These are phyloP conservation scores for Clonostachys rosea DNA, from an alignment of 2,329 filamentous ascomycete species.

Conservation along the genomic window DNA sequence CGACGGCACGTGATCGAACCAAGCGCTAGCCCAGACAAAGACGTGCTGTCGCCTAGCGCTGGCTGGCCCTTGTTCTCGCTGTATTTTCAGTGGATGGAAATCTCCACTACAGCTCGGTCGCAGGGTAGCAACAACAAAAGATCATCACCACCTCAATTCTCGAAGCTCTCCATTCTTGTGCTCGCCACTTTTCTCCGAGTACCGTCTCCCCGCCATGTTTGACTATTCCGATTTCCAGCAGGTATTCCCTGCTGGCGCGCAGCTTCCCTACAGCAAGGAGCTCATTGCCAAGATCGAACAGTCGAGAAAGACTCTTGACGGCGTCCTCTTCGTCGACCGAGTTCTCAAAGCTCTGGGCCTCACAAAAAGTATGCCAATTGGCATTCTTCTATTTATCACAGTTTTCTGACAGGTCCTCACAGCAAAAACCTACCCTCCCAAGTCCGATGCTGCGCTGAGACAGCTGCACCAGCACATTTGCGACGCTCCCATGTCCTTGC, in stretches of 20 bases:
- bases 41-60: no score
- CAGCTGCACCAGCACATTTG: conserved; percentile 68
- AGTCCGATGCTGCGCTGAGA: conserved; percentile 61
- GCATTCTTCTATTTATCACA: not conserved
- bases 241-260: conserved; percentile 59
- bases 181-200: not conserved
- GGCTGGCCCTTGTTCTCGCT: no score
- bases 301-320: conserved; percentile 63
- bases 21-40: no score
- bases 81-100: no score
- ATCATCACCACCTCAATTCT: no score
- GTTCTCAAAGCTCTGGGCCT: conserved; percentile 68
- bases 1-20: no score
- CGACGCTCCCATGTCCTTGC: conserved; percentile 56
- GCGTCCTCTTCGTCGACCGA: conserved; percentile 74
- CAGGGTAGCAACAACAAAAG: no score
- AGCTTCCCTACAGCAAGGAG: conserved; percentile 58
- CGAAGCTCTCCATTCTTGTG: conserved; percentile 7
- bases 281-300: conserved; percentile 58
- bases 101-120: no score
- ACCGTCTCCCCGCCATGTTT: conserved; percentile 38
- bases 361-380: conserved; percentile 49
- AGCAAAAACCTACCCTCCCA: conserved; percentile 70
- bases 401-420: conserved; percentile 10
- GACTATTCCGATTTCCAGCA: conserved; percentile 63